A percentile compares a stretch with the other conserved stretches of the same genome.
Conservation (phyloP, 2,329 filamentous ascomycete genomes). For the Trichoderma sp. region DNA sequence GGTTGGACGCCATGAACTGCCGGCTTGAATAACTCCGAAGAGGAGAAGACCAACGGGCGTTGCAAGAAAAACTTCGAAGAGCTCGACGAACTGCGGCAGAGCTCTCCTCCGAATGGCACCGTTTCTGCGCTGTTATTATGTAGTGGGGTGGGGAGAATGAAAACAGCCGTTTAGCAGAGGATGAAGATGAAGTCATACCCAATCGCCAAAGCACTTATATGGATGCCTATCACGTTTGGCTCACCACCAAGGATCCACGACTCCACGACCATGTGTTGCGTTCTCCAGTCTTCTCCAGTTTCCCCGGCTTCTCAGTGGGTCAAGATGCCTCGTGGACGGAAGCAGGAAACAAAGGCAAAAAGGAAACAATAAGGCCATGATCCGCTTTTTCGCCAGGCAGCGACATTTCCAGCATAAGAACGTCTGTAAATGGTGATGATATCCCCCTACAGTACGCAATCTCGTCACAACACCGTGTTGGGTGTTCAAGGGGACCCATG, state of each 20-base stretch:
- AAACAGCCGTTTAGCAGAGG: slow-evolving; percentile 3
- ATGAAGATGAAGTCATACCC: background rate
- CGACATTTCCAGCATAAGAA: background rate
- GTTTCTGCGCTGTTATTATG: background rate
- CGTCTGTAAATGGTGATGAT: background rate
- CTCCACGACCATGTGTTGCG: background rate
- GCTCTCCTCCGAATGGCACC: background rate
- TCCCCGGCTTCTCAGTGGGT: background rate
- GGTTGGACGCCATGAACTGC: background rate
- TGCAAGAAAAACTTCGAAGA: background rate
- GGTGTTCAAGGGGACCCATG: background rate
- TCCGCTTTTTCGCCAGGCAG: slow-evolving; percentile 18
- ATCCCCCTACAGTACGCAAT: slow-evolving; percentile 9
- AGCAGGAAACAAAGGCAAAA: background rate
- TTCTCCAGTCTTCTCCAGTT: slow-evolving; percentile 3
- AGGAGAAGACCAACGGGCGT: background rate
- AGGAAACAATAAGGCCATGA: background rate
- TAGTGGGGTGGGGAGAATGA: background rate
- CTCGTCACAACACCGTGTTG: background rate
- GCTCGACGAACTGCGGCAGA: background rate
- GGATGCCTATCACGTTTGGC: background rate
- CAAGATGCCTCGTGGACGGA: slow-evolving; percentile 10
- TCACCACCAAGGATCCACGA: background rate
- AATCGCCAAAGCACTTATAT: background rate
- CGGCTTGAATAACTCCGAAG: background rate